Percentiles rank a stretch among this genome's conserved stretches.
Evolutionary conservation across 495 filamentous ascomycete genomes (phyloP).

Genomic region (Melanomma pulvis-pyrius): DNA sequence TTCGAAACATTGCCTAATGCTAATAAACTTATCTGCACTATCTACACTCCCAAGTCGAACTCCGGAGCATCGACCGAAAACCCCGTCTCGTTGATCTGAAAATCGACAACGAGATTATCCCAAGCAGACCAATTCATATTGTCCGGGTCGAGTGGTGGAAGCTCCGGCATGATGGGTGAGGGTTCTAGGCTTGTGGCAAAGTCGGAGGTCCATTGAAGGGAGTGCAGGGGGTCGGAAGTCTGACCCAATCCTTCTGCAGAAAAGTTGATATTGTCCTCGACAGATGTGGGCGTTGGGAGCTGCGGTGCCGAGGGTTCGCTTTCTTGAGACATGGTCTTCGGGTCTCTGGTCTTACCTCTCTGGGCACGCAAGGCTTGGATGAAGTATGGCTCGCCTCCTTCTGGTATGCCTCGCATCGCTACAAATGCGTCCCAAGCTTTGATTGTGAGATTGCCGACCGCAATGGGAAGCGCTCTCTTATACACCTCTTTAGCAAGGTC

Average conservation of each 20-base stretch:
- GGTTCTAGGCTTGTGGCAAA: slow-evolving; percentile 16
- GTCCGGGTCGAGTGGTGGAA: slow-evolving; percentile 19
- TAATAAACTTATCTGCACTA: no score
- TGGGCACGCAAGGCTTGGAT: slow-evolving; percentile 22
- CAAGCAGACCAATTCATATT: slow-evolving; percentile 33
- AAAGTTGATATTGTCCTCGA: neutral
- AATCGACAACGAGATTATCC: slow-evolving; percentile 29
- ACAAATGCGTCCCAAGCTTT: slow-evolving; percentile 32
- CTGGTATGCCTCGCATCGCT: slow-evolving; percentile 1
- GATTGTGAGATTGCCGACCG: slow-evolving; percentile 30
- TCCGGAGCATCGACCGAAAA: neutral
- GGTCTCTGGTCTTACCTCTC: neutral
- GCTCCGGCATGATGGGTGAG: neutral
- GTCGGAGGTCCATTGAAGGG: slow-evolving; percentile 11
- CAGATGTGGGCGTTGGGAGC: neutral
- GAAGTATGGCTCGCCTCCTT: slow-evolving; percentile 21
- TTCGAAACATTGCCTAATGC: no score
- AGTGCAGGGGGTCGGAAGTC: slow-evolving; percentile 4
- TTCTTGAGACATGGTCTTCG: neutral
- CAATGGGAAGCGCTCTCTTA: slow-evolving; percentile 23
- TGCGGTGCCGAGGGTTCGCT: neutral
- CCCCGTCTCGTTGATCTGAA: slow-evolving; percentile 4
- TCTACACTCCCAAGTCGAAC: neutral
- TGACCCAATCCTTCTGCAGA: neutral
- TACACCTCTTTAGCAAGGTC: slow-evolving; percentile 13